Evolutionary conservation across 2,329 filamentous ascomycete species (phyloP), one percentile per base, ranked within the genome.

Genomic region (Aspergillus quadricinctus): DNA sequence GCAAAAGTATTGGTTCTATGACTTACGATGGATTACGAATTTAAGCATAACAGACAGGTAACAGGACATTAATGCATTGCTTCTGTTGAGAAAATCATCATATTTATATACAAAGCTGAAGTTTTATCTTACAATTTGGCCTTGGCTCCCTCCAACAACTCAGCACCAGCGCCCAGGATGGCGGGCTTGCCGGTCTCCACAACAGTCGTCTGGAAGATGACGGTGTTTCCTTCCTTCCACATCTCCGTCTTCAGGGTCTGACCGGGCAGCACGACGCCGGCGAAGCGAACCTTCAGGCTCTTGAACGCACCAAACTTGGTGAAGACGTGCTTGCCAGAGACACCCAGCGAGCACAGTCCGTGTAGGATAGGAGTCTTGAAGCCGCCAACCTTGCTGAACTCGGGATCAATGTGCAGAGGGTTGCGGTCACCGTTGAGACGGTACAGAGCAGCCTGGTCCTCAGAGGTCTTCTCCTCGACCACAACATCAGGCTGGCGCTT

Each of bases 331-430:
- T 96, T 97, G 62, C 88, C 90, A 17, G 90, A 88, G 63, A 97
- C 85, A 65, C 94, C 94, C 69, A 99, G 93, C 72, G 87, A 94
- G 83, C 92, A 96, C 40, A 99, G 85, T n/a, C 94, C 94, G 79
- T 99, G 94, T 53, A 99, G 81, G 72, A 99, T 99, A 11, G 94
- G 94, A 28, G 81, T 85, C 78, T 94, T 89, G 85, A 99, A 99
- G 57, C 94, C 94, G 57, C 93, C 94, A 66, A 96, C 87, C 80
- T 94, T 94, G 78, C 90, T 90, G 76, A 99, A 97, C 50, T 86
- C 83, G 1, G 94, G 94, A 75, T 99, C 94, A 60, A 99, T 88
- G 79, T 99, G 94, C 1, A 99, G 86, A 14, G 94, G 94, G 80
- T 99, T 97, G 71, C 93, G 88, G 77, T 99, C 94, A 50, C 94